A percentile compares a stretch with the other conserved stretches of the same genome.
Evolutionary conservation across 2,329 filamentous ascomycete species (phyloP).

Genomic region (Aspergillus luchuensis): DNA sequence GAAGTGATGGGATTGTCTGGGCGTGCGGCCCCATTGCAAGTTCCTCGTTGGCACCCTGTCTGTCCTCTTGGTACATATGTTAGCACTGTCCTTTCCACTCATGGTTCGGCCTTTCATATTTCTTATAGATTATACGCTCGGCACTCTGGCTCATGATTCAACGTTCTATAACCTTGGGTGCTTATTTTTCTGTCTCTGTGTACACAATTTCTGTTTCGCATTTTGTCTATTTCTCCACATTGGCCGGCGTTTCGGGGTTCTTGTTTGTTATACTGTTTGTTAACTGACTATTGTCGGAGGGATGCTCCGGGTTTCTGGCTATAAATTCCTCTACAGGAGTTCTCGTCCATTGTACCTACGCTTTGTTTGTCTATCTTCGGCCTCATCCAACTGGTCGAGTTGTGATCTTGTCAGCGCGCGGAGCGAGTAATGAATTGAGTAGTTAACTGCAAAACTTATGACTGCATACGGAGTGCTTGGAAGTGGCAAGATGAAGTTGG

Average conservation of each 20-base stretch:
- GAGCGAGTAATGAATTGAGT: not conserved
- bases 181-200: conserved; percentile 8
- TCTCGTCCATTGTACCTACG: not conserved
- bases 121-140: conserved; percentile 17
- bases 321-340: not conserved
- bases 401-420: too few species aligned
- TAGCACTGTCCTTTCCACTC: conserved; percentile 5
- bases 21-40: too few species aligned
- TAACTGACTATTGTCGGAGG: conserved; percentile 1
- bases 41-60: conserved; percentile 20
- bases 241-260: conserved; percentile 20
- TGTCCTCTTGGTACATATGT: conserved; percentile 3
- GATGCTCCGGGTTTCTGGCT: not conserved
- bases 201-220: conserved; percentile 18
- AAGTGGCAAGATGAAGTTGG: too few species aligned
- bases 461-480: too few species aligned
- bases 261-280: conserved; percentile 4
- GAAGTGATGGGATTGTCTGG: not conserved
- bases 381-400: not conserved
- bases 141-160: not conserved
- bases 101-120: not conserved
- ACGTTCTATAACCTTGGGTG: conserved; percentile 10
- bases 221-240: conserved; percentile 13
- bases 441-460: not conserved
- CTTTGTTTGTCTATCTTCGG: not conserved